phyloP scores from a whole-genome alignment of 179 eudicot genomes.

The Heliamphora pulchella region DNA sequence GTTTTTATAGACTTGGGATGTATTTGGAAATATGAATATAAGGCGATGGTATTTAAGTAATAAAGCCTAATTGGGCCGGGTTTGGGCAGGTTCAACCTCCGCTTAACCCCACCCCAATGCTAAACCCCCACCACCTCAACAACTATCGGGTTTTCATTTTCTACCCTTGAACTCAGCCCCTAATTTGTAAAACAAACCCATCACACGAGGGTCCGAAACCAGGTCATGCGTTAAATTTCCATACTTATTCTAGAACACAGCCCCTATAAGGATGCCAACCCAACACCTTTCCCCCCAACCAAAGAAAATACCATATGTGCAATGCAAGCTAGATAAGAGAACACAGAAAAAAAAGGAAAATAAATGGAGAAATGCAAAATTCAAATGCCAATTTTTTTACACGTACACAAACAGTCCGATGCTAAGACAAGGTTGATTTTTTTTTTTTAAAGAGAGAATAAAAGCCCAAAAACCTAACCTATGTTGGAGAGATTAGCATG shows the following conservation, averaged over 20 bases:
- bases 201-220: neutral
- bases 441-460: neutral
- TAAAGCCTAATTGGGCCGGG: neutral
- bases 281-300: neutral
- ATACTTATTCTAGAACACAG: neutral
- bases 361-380: neutral
- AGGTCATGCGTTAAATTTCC: neutral
- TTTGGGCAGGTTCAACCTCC: too few relatives aligned
- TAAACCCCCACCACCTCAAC: too few relatives aligned
- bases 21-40: neutral
- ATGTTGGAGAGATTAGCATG: too few relatives aligned
- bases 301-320: too few relatives aligned
- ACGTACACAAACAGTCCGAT: neutral
- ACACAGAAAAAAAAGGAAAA: too few relatives aligned
- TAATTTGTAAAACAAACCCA: neutral
- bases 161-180: neutral
- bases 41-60: neutral
- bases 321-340: neutral
- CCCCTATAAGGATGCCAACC: neutral
- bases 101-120: too few relatives aligned
- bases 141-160: neutral
- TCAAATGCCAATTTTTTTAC: neutral
- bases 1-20: neutral
- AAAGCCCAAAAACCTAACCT: too few relatives aligned
- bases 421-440: neutral